Evolutionary conservation across 78 protist genomes (phyloP), one percentile per base, ranked within the genome.

Genomic region (Dictyostelium intermedium): DNA sequence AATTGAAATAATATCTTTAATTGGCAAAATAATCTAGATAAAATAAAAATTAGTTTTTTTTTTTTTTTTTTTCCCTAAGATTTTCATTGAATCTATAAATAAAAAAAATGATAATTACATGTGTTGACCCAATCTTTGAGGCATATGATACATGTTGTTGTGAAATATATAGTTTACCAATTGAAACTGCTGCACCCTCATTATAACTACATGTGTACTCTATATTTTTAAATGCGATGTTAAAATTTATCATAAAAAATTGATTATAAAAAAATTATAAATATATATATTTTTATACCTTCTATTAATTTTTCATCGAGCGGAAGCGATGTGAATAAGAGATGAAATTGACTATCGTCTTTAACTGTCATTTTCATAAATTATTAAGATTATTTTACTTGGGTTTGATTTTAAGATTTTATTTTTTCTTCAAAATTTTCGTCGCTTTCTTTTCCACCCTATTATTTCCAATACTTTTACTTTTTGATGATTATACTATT

Each of bases 101-200:
- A 37, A 73, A 34, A 18, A 72, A 23, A 25, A 18, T 39, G 23
- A 37, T 45, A 79, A 13, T 25, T 79, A 79, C 84, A 30, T 89
- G 87, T 11, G 94, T 89, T 30, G 87, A 80, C 1, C 94, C 94
- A 30, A 89, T 56, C 43, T 89, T 89, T 47, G 94, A 74, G 60
- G 94, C 78, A 80, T 89, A 89, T 20, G 94, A 89, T 27, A 89
- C 94, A 80, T 89, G 94, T 7, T 89, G 80, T 89, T 89, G 94
- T 70, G 94, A 89, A 70, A 89, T 89, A 80, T 89, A 89, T 50
- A 89, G 6, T 80, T 83, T 89, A 32, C 94, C 94, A 89, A 89
- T 89, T 25, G 87, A 80, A 5, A 89, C 94, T 79, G 94, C 84
- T 30, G 86, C 94, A 32, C 94, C 94, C 61, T 89, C 94, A 32